Conservation (phyloP, 73 alveolate genomes). For the Paramecium sexaurelia region DNA sequence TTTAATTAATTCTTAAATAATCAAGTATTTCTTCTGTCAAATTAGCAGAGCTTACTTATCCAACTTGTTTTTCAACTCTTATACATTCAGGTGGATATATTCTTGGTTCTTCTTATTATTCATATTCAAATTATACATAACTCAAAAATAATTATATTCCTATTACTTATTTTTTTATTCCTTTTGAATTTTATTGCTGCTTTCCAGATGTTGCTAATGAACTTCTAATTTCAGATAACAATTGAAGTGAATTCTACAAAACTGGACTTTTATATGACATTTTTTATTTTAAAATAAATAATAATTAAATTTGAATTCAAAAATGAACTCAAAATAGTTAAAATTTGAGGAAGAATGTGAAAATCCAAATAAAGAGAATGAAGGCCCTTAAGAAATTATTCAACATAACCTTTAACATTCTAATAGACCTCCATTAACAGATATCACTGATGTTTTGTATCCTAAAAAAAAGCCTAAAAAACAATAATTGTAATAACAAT, state of each 20-base stretch:
- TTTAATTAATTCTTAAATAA: background rate
- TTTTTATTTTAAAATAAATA: background rate
- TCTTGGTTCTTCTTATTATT: conserved; percentile 17
- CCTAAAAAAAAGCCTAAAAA: background rate
- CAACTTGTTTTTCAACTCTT: background rate
- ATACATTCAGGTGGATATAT: conserved; percentile 12
- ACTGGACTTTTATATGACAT: conserved; percentile 28
- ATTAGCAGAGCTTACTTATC: background rate
- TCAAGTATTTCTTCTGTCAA: background rate
- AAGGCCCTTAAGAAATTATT: background rate
- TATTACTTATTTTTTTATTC: background rate
- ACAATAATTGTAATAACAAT: background rate
- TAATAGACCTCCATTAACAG: background rate
- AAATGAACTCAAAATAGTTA: background rate
- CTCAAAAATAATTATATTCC: background rate
- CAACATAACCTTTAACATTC: background rate
- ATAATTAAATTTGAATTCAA: background rate
- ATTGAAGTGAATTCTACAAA: conserved; percentile 17
- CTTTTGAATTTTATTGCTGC: background rate
- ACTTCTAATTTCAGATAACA: conserved; percentile 23
- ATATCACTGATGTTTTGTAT: background rate
- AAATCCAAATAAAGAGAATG: background rate
- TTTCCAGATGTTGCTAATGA: background rate
- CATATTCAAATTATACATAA: background rate
- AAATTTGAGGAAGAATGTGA: background rate